Evolutionary conservation across 73 alveolate genomes (phyloP).

Genomic region (Diophrys appendiculata): DNA sequence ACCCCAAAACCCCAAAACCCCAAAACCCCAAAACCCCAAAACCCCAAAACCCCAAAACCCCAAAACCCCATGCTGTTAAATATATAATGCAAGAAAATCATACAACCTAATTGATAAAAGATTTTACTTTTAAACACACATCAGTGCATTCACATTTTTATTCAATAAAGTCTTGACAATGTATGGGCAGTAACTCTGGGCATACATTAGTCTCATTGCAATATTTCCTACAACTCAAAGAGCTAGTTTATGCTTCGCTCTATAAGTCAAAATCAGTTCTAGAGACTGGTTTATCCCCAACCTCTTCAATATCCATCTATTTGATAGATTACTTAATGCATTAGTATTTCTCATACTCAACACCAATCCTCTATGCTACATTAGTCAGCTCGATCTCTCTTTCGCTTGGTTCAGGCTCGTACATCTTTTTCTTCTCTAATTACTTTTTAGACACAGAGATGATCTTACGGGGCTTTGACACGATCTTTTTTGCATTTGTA

Average conservation of each 20-base stretch:
- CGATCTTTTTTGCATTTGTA: background rate
- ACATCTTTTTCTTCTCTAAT: background rate
- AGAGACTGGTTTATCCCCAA: constrained; percentile 15
- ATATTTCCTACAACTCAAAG: constrained; percentile 25
- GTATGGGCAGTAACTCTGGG: constrained; percentile 49
- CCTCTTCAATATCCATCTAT: constrained; percentile 5
- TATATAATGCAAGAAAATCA: too few species aligned
- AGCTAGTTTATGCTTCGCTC: constrained; percentile 10
- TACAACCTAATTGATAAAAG: too few species aligned
- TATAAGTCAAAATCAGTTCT: constrained; percentile 27
- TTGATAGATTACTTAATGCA: constrained; percentile 12
- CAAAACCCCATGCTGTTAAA: too few species aligned
- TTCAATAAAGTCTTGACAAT: constrained; percentile 33
- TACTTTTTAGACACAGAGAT: background rate
- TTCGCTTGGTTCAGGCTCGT: background rate
- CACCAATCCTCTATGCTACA: background rate
- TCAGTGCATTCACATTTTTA: constrained; percentile 31
- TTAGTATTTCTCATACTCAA: background rate
- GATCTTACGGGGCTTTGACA: background rate
- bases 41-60: too few species aligned
- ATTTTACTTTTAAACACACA: constrained; percentile 20
- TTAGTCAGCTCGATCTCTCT: background rate
- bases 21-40: too few species aligned
- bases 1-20: too few species aligned
- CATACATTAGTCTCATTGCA: constrained; percentile 42